A percentile compares a stretch with the other conserved stretches of the same genome.
Conservation (phyloP, 768 basidiomycete species). For the Tubosaeta brunneosetosa region DNA sequence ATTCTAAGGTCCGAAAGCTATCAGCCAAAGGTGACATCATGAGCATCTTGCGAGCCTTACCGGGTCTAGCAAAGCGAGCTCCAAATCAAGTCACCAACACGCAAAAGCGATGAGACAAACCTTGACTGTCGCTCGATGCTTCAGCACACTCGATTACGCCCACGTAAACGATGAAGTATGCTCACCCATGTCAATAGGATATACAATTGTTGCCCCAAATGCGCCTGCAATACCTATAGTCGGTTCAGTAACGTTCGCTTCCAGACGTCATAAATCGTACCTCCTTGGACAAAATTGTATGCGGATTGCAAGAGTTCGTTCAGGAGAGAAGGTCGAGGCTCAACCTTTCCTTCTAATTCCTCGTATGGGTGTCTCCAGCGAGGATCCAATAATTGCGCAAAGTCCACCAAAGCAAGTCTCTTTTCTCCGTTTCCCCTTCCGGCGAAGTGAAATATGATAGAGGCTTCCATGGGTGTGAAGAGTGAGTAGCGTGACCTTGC, state of each 20-base stretch:
- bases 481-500: slow-evolving; percentile 87
- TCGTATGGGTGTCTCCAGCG: slow-evolving; percentile 76
- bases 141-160: slow-evolving; percentile 6
- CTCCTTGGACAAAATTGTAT: slow-evolving; percentile 88
- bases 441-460: slow-evolving; percentile 97
- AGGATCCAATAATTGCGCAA: slow-evolving; percentile 89
- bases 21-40: slow-evolving; percentile 1
- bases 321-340: slow-evolving; percentile 41
- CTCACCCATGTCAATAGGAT: slow-evolving; percentile 91
- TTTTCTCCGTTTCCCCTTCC: slow-evolving; percentile 67
- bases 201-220: slow-evolving; percentile 94
- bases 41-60: slow-evolving; percentile 31
- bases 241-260: slow-evolving; percentile 11
- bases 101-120: slow-evolving; percentile 36
- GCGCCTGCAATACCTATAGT: slow-evolving; percentile 80
- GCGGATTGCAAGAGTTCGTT: slow-evolving; percentile 59
- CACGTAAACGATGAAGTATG: slow-evolving; percentile 15
- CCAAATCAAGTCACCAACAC: slow-evolving; percentile 6
- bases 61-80: slow-evolving; percentile 44
- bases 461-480: slow-evolving; percentile 98
- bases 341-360: slow-evolving; percentile 34
- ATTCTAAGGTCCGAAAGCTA: slow-evolving; percentile 47
- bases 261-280: slow-evolving; percentile 33
- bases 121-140: slow-evolving; percentile 52
- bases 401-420: slow-evolving; percentile 82